Evolutionary conservation across 2,329 filamentous ascomycete genomes (phyloP).

Genomic region (Teratosphaeria viscida): DNA sequence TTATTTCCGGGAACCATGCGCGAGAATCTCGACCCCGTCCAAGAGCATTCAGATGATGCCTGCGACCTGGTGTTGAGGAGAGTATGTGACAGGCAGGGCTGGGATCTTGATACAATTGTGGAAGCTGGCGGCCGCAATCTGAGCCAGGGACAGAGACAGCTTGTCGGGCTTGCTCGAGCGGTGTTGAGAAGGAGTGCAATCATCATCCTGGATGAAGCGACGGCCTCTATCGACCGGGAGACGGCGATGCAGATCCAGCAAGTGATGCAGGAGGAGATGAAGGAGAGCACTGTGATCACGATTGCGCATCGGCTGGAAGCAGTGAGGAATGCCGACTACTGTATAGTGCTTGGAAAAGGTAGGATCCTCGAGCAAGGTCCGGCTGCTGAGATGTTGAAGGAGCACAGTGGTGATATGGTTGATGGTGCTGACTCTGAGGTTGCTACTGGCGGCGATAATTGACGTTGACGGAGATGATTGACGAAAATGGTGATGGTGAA

Average conservation of each 20-base stretch:
- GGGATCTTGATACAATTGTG: constrained; percentile 46
- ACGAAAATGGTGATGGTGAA: not conserved
- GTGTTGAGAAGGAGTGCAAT: constrained; percentile 51
- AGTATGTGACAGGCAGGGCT: constrained; percentile 45
- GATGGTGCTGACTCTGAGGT: constrained; percentile 4
- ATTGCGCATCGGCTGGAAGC: constrained; percentile 57
- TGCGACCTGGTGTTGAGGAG: constrained; percentile 45
- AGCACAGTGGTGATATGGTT: constrained; percentile 8
- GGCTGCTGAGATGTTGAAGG: constrained; percentile 21
- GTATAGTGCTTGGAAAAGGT: constrained; percentile 44
- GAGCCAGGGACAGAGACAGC: constrained; percentile 54
- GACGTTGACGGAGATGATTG: not conserved
- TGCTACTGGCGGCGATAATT: not conserved
- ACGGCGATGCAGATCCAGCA: constrained; percentile 48
- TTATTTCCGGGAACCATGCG: constrained; percentile 53
- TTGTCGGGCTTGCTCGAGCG: constrained; percentile 54
- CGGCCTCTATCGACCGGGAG: constrained; percentile 53
- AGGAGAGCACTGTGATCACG: constrained; percentile 51
- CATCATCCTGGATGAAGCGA: constrained; percentile 57
- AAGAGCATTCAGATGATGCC: constrained; percentile 45
- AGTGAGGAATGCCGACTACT: constrained; percentile 48
- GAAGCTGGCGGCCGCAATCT: constrained; percentile 53
- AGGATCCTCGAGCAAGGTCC: constrained; percentile 31
- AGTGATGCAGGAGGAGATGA: constrained; percentile 46
- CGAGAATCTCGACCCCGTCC: constrained; percentile 52